A percentile compares a stretch with the other conserved stretches of the same genome.
phyloP scores from a whole-genome alignment of 192 early-diverging fungal genomes.

The Helicostylum pulchrum region DNA sequence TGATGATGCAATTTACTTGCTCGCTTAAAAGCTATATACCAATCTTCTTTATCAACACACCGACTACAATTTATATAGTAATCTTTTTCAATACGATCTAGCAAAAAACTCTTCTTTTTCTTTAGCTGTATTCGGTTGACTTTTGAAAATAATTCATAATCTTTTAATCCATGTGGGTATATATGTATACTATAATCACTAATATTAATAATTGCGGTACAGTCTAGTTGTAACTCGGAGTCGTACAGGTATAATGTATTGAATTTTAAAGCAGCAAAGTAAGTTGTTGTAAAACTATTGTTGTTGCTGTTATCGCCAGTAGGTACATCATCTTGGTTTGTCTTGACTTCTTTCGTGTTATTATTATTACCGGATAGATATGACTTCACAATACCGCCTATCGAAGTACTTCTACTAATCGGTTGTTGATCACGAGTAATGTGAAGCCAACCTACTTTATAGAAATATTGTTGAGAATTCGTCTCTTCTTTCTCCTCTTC shows the following conservation, averaged over 20 bases:
- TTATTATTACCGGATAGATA: constrained; percentile 20
- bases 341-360: constrained; percentile 36
- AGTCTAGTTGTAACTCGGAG: constrained; percentile 49
- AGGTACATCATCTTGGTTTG: not conserved
- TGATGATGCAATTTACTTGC: constrained; percentile 52
- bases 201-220: constrained; percentile 59
- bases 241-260: constrained; percentile 82
- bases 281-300: constrained; percentile 1
- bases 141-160: constrained; percentile 68
- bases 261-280: constrained; percentile 72
- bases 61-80: constrained; percentile 55
- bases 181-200: constrained; percentile 71
- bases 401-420: not conserved
- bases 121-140: constrained; percentile 58
- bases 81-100: constrained; percentile 40
- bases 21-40: constrained; percentile 77
- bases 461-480: constrained; percentile 4
- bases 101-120: constrained; percentile 51
- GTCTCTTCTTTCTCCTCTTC: not conserved
- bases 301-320: not conserved
- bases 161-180: constrained; percentile 68
- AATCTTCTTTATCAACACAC: constrained; percentile 85
- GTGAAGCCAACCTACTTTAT: constrained; percentile 35
- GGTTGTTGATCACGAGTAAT: constrained; percentile 16
- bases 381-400: constrained; percentile 23